Evolutionary conservation across 352 stramenopile genomes (phyloP).

Genomic region (Globisporangium heterothallicum): DNA sequence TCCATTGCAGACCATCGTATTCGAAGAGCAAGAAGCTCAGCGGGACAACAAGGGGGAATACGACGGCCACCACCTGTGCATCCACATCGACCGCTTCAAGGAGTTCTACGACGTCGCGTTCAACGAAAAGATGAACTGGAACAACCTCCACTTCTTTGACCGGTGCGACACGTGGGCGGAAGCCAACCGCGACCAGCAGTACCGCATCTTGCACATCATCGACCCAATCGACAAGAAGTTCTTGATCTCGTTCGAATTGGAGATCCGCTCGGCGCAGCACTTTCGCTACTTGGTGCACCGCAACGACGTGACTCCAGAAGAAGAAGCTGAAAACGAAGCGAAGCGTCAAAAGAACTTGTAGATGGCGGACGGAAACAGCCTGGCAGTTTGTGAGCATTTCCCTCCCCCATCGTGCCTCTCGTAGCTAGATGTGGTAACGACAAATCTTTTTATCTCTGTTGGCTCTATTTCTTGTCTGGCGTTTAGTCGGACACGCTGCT

Average conservation of each 20-base stretch:
- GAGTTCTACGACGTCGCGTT: constrained; percentile 50
- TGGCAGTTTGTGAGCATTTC: neutral
- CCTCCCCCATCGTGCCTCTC: neutral
- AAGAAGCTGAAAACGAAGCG: constrained; percentile 47
- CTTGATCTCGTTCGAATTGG: constrained; percentile 62
- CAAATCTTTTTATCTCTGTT: too few relatives aligned
- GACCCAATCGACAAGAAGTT: constrained; percentile 59
- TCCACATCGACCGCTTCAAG: constrained; percentile 69
- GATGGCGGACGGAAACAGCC: too few relatives aligned
- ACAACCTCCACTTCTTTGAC: constrained; percentile 70
- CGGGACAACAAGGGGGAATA: constrained; percentile 56
- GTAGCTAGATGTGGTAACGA: too few relatives aligned
- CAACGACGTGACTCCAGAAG: constrained; percentile 38
- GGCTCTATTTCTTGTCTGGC: too few relatives aligned
- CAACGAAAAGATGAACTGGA: constrained; percentile 65
- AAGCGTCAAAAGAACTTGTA: constrained; percentile 61
- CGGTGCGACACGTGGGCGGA: constrained; percentile 62
- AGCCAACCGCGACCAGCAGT: constrained; percentile 64
- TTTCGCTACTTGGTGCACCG: constrained; percentile 66
- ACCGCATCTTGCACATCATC: constrained; percentile 60
- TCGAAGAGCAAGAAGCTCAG: constrained; percentile 52
- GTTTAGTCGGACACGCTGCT: too few relatives aligned
- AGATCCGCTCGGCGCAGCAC: constrained; percentile 65
- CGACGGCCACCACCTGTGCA: constrained; percentile 70
- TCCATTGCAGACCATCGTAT: constrained; percentile 54